Evolutionary conservation across 2,329 filamentous ascomycete species (phyloP).

Genomic region (Aspergillus spinulosporus): DNA sequence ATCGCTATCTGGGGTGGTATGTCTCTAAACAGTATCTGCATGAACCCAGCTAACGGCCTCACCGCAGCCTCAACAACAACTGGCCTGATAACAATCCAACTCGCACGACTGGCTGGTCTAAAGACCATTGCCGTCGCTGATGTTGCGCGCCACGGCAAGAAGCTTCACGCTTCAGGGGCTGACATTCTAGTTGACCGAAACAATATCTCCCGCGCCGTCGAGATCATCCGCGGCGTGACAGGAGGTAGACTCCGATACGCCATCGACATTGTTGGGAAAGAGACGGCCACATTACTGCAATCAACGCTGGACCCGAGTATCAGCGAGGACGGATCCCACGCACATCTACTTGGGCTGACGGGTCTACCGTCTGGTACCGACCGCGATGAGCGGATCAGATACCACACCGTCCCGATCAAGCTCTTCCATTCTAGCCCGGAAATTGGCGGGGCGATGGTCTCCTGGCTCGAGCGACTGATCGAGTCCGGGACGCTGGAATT

Average conservation of each 20-base stretch:
- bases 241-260: conserved; percentile 63
- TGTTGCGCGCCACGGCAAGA: conserved; percentile 63
- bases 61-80: conserved; percentile 64
- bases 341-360: conserved; percentile 67
- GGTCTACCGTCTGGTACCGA: conserved; percentile 61
- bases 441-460: conserved; percentile 62
- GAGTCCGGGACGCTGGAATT: conserved; percentile 54
- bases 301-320: conserved; percentile 46
- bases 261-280: conserved; percentile 66
- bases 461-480: conserved; percentile 69
- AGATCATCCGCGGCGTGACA: conserved; percentile 63
- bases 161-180: conserved; percentile 55
- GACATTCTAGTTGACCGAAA: conserved; percentile 70
- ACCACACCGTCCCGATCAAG: conserved; percentile 73
- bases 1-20: conserved; percentile 71
- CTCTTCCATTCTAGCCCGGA: conserved; percentile 68
- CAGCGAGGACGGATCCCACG: conserved; percentile 23
- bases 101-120: conserved; percentile 66
- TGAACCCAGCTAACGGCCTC: conserved; percentile 2
- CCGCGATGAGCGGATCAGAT: conserved; percentile 45
- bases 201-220: conserved; percentile 64
- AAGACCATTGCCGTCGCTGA: conserved; percentile 68
- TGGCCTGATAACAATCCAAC: conserved; percentile 65
- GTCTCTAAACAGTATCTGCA: conserved; percentile 14
- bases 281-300: conserved; percentile 61